A percentile compares a stretch with the other conserved stretches of the same genome.
phyloP scores from a whole-genome alignment of 2,329 filamentous ascomycete species.

The Falciphora oryzae region DNA sequence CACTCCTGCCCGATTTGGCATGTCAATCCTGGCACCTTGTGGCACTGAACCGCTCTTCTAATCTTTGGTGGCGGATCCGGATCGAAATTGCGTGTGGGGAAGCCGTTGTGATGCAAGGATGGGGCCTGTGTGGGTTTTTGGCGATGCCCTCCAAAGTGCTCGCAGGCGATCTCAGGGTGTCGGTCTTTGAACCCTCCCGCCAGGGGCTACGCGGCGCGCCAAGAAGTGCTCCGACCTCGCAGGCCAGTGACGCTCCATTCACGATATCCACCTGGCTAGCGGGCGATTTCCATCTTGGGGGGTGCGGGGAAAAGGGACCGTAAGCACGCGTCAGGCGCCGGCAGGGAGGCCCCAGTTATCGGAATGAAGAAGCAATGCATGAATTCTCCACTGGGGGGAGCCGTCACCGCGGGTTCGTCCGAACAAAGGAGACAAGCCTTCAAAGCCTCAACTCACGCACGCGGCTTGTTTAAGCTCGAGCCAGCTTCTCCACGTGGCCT shows the following conservation, averaged over 20 bases:
- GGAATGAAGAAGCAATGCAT: neutral
- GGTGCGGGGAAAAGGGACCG: neutral
- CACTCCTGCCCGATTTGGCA: neutral
- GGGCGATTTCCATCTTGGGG: neutral
- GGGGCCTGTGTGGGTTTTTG: neutral
- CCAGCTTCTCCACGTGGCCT: neutral
- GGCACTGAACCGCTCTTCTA: neutral
- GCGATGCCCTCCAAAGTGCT: too few species aligned
- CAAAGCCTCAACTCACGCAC: too few species aligned
- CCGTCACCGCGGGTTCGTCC: too few species aligned
- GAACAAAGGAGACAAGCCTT: too few species aligned
- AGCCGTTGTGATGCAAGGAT: neutral
- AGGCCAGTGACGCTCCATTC: neutral
- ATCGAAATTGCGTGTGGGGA: neutral
- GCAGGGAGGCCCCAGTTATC: neutral
- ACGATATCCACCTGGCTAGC: neutral
- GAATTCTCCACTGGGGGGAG: too few species aligned
- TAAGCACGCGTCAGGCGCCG: too few species aligned
- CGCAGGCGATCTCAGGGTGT: neutral
- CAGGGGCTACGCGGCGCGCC: too few species aligned
- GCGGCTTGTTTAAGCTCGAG: neutral
- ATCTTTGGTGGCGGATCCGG: neutral
- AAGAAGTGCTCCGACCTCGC: neutral
- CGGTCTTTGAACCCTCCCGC: neutral
- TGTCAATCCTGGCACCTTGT: neutral